Conservation (phyloP, 129 eudicot species). For the carrot (Daucus carota) region DH1_v3.0 NC_030383.2:53101001-53101500, state of each 20-base stretch:
- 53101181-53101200: constrained; percentile 9
- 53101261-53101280: constrained; percentile 57
- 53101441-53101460: constrained; percentile 21
- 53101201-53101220: constrained; percentile 11
- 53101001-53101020: constrained; percentile 84
- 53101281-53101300: constrained; percentile 65
- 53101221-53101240: constrained; percentile 14
- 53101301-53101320: constrained; percentile 38
- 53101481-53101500: constrained; percentile 34
- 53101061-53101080: constrained; percentile 76
- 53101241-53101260: constrained; percentile 16
- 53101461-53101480: constrained; percentile 43
- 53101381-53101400: constrained; percentile 21
- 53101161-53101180: background rate
- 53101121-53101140: constrained; percentile 3
- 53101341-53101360: constrained; percentile 33
- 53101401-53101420: constrained; percentile 33
- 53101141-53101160: too few relatives aligned
- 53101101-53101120: constrained; percentile 33
- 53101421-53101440: constrained; percentile 19
- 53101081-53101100: constrained; percentile 79
- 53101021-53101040: constrained; percentile 82
- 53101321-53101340: constrained; percentile 24
- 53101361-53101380: constrained; percentile 8
- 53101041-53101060: constrained; percentile 93